Evolutionary conservation across 2,329 filamentous ascomycete species (phyloP), one percentile per base, ranked within the genome.

Genomic region (Fusarium sp.): DNA sequence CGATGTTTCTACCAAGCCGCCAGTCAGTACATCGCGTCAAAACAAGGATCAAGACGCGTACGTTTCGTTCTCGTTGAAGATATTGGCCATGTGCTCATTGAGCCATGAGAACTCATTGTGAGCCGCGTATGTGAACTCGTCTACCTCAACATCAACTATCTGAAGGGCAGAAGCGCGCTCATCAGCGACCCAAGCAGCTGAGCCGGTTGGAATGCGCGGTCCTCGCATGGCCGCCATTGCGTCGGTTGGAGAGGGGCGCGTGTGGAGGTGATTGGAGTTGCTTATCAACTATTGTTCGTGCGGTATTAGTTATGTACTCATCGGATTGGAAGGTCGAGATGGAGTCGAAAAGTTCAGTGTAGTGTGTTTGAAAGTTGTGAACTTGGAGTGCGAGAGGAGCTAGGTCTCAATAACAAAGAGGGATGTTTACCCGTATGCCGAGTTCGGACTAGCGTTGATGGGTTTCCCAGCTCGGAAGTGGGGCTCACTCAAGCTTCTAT

Each of bases 41-140:
- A 55, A 45, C 26, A 51, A 48, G 42, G 53, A 42, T 44, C 44
- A 57, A 16, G 31, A 71, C 71, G 58, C 80, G 78, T 89, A 98
- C 96, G 95, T 90, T 83, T 95, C 91, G 79, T 95, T 93, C 77
- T 92, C 91, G 78, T 91, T 92, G 81, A 98, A 97, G 78, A 99
- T 94, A 72, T 97, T 94, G 55, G 91, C 90, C 95, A 99, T 98
- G 82, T 99, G 96, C 84, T 98, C 96, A 79, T 99, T 98, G 77
- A 99, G 86, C 96, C 96, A 99, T 81, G 98, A 95, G 79, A 98
- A 86, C 82, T 99, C 96, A 83, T 98, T 97, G 65, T 93, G 91
- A 70, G 94, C 95, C 35, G 95, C 94, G 83, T 93, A 98, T 47
- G 93, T 90, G 79, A 98, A 97, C 83, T 99, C 97, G 75, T 98